phyloP scores from a whole-genome alignment of 108 stramenopile species.

The Nitzschia sp. region DNA sequence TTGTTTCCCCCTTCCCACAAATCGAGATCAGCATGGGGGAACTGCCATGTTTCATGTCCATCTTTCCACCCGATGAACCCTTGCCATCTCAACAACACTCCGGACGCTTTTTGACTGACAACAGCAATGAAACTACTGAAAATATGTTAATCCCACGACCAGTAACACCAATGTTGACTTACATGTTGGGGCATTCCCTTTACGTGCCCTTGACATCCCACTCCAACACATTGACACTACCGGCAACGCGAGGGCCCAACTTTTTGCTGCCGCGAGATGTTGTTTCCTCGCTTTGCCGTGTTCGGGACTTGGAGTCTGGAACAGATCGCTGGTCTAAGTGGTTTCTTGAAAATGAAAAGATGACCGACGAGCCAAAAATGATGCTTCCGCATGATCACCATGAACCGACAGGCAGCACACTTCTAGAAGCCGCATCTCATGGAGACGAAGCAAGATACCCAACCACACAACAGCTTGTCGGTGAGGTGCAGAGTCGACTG shows the following conservation, averaged over 20 bases:
- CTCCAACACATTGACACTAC: conserved; percentile 60
- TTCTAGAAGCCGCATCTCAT: too few species aligned
- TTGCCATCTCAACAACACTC: conserved; percentile 14
- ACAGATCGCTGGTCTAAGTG: conserved; percentile 16
- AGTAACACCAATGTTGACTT: conserved; percentile 42
- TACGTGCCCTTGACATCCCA: conserved; percentile 73
- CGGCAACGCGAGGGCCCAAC: conserved; percentile 60
- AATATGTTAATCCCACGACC: conserved; percentile 20
- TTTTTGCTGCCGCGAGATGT: conserved; percentile 52
- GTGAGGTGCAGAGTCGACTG: conserved; percentile 33
- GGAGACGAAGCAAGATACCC: conserved; percentile 24
- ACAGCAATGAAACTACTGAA: neutral
- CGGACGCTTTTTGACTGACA: neutral
- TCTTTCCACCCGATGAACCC: conserved; percentile 18
- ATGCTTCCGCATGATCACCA: too few species aligned
- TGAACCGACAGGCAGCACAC: too few species aligned
- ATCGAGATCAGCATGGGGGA: conserved; percentile 4
- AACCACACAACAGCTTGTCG: conserved; percentile 34
- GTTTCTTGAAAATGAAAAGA: conserved; percentile 24
- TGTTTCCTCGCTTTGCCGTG: conserved; percentile 46
- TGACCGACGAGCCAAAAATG: neutral
- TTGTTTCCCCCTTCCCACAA: neutral
- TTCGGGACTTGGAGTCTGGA: conserved; percentile 49
- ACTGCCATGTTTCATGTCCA: conserved; percentile 11
- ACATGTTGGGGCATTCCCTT: conserved; percentile 57